Conservation (phyloP, 2,329 filamentous ascomycete species). For the Aspergillus chevalieri region DNA sequence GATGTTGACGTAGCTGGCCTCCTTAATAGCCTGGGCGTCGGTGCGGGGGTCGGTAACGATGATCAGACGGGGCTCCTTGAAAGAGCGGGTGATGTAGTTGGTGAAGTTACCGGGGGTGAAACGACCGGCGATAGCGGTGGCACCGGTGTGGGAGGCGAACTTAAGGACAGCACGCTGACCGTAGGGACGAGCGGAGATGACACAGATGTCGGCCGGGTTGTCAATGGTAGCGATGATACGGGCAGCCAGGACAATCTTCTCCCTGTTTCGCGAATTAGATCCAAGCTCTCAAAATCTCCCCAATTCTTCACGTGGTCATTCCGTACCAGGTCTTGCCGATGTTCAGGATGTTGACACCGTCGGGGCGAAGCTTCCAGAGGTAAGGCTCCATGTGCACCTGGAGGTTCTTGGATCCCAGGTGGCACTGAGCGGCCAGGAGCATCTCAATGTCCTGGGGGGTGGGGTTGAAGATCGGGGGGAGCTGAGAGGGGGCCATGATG, state of each 20-base stretch:
- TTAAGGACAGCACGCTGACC: constrained; percentile 99
- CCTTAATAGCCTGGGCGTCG: constrained; percentile 99
- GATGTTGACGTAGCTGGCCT: constrained; percentile 99
- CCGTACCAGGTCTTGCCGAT: constrained; percentile 98
- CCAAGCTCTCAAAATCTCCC: background rate
- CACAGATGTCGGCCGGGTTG: constrained; percentile 98
- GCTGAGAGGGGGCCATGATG: constrained; percentile 93
- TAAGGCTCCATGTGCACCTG: constrained; percentile 99
- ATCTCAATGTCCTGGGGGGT: constrained; percentile 98
- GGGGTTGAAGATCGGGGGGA: constrained; percentile 92
- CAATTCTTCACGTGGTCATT: background rate
- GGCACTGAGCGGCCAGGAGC: constrained; percentile 93
- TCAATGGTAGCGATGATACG: constrained; percentile 98
- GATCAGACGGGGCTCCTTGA: constrained; percentile 99
- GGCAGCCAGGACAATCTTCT: constrained; percentile 98
- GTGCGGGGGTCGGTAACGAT: constrained; percentile 99
- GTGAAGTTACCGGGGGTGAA: constrained; percentile 99
- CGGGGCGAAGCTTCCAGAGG: constrained; percentile 98
- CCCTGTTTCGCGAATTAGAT: constrained; percentile 54
- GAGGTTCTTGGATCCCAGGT: constrained; percentile 98
- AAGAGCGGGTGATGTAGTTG: constrained; percentile 99
- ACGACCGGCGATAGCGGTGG: constrained; percentile 95
- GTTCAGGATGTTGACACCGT: constrained; percentile 98
- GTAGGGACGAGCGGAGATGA: constrained; percentile 99
- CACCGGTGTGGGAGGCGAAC: constrained; percentile 98